A percentile compares a stretch with the other conserved stretches of the same genome.
phyloP scores from a whole-genome alignment of 2,329 filamentous ascomycete species.

The Penicillium sp. region DNA sequence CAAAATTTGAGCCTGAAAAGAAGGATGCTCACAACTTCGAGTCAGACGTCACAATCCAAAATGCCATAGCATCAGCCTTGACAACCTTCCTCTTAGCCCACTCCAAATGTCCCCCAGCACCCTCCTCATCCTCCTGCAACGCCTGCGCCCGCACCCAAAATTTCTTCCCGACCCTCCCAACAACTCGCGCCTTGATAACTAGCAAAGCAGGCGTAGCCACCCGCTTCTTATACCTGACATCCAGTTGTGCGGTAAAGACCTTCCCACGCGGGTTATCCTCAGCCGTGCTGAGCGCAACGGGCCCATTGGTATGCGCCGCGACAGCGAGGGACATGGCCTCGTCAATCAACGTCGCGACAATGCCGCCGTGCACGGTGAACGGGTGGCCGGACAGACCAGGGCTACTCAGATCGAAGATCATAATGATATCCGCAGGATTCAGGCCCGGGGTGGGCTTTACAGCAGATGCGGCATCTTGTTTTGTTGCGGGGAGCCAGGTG shows the following conservation, averaged over 20 bases:
- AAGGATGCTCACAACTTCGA: slow-evolving; percentile 24
- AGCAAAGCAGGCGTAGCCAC: slow-evolving; percentile 36
- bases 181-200: slow-evolving; percentile 37
- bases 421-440: slow-evolving; percentile 37
- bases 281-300: not conserved
- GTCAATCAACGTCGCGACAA: slow-evolving; percentile 43
- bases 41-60: slow-evolving; percentile 39
- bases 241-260: slow-evolving; percentile 42
- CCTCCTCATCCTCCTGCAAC: slow-evolving; percentile 37
- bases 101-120: slow-evolving; percentile 29
- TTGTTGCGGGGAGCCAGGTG: slow-evolving; percentile 26
- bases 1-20: not conserved
- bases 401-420: slow-evolving; percentile 34
- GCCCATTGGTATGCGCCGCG: slow-evolving; percentile 28
- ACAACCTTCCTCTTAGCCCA: slow-evolving; percentile 34
- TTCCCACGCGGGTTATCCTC: slow-evolving; percentile 27
- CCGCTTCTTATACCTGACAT: slow-evolving; percentile 40
- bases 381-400: slow-evolving; percentile 43
- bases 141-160: slow-evolving; percentile 42
- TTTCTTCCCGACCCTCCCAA: slow-evolving; percentile 39
- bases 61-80: slow-evolving; percentile 41
- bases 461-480: slow-evolving; percentile 22
- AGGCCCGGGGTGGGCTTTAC: slow-evolving; percentile 21
- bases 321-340: slow-evolving; percentile 45
- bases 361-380: slow-evolving; percentile 40